Base-by-base conservation (phyloP, 176 grass and related monocot species). In the Aegilops bicornis region DNA sequence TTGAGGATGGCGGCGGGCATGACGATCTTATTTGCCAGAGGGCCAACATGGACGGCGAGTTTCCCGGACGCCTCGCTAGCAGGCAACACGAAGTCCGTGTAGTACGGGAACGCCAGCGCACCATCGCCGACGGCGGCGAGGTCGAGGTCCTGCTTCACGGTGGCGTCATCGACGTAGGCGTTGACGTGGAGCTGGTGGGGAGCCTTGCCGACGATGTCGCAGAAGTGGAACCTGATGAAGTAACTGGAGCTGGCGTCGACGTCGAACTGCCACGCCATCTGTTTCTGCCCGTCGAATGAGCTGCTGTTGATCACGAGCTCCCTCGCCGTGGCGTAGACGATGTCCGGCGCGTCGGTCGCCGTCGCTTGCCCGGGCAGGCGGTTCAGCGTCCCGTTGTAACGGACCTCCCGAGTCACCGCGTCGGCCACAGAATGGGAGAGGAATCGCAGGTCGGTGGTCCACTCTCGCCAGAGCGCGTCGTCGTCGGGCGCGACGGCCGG, bases 251-350 rank as follows among this genome's bases (percentile, higher is more conserved):
- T 22, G 8, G 1, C 30, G 61, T 79, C 88, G 1, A 95, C 79
- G 64, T 48, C 25, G 47, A 97, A 91, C 76, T 90, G 83, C 95
- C 95, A 97, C 54, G 63, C 16, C 95, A 97, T 93, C 8, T 90
- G 83, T 0, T 23, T 89, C 80, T 14, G 86, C 71, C 65, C n/a
- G 15, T 17, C 84, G 29, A 14, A 0, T 42, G 17, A 24, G 77
- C 0, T 9, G 43, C 19, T 43, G 11, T 37, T 35, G 22, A 22
- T 3, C 39, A 31, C 39, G 47, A 97, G 12, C 75, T 95, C 84
- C 62, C 86, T 89, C 1, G 87, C 92, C 20, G 95, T 95, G 79
- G 32, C 68, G 31, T 97, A 97, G 10, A 97, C 95, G 7, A 58
- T 1, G 64, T 79, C 79, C 17, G 95, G 95, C 43, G 95, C 95